Conservation (phyloP, 352 stramenopile species). For the Pythium aquatile region DNA sequence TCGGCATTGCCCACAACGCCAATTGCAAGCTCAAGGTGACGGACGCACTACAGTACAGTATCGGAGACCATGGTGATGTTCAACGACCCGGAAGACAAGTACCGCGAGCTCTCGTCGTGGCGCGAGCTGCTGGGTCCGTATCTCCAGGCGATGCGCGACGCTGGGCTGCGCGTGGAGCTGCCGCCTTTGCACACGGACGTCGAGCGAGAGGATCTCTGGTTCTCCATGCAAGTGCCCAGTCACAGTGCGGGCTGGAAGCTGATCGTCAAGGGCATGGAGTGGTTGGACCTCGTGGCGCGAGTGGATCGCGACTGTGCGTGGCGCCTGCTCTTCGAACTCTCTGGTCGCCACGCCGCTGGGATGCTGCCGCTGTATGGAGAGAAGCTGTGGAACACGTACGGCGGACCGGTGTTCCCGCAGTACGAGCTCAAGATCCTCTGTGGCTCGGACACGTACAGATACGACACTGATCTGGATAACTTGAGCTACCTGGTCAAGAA, state of each 20-base stretch:
- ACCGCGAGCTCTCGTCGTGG: not conserved
- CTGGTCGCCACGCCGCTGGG: not conserved
- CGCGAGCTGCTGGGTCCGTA: slow-evolving; percentile 14
- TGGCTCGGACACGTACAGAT: not conserved
- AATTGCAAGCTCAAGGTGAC: no score
- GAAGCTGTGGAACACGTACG: not conserved
- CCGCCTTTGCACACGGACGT: slow-evolving; percentile 10
- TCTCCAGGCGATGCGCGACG: slow-evolving; percentile 11
- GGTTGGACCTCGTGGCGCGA: slow-evolving; percentile 14
- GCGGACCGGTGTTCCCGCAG: not conserved
- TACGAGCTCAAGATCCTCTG: not conserved
- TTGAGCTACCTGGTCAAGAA: not conserved
- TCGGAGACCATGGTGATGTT: not conserved
- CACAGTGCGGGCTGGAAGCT: slow-evolving; percentile 10
- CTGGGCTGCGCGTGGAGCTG: not conserved
- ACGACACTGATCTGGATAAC: not conserved
- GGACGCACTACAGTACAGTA: no score
- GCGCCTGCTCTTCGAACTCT: slow-evolving; percentile 13
- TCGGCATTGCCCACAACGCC: no score
- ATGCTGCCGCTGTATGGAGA: slow-evolving; percentile 7
- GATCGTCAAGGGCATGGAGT: slow-evolving; percentile 17
- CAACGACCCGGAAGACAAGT: not conserved
- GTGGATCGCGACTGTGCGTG: slow-evolving; percentile 14
- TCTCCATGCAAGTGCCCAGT: not conserved
- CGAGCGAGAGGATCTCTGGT: slow-evolving; percentile 9